phyloP scores from a whole-genome alignment of 2,329 filamentous ascomycete genomes.

The Clarireedia paspali region DNA sequence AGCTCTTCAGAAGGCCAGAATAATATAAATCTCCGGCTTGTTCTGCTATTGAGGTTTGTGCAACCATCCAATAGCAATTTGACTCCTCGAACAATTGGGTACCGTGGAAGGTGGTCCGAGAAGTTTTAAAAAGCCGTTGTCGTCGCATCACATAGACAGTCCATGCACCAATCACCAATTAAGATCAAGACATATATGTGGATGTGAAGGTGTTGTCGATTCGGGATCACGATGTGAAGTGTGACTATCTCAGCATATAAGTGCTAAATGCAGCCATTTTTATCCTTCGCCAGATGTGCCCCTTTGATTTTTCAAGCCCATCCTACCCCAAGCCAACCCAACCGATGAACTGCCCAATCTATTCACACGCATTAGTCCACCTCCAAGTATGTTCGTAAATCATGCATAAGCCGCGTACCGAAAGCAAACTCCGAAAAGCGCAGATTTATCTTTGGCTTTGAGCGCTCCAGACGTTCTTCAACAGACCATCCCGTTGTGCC shows the following conservation, averaged over 20 bases:
- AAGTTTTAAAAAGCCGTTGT: conserved; percentile 28
- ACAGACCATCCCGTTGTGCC: conserved; percentile 87
- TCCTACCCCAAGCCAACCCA: conserved; percentile 7
- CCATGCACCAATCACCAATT: background rate
- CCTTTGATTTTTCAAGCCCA: background rate
- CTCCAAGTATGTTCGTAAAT: background rate
- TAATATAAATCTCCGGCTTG: conserved; percentile 31
- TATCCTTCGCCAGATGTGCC: conserved; percentile 16
- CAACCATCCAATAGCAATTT: conserved; percentile 28
- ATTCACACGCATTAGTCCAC: conserved; percentile 1
- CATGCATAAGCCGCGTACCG: conserved; percentile 18
- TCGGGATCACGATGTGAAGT: conserved; percentile 24
- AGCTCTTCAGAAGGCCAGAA: conserved; percentile 54
- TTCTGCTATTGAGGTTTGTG: conserved; percentile 7
- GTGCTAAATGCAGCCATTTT: conserved; percentile 19
- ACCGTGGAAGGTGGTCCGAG: conserved; percentile 28
- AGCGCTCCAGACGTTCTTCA: conserved; percentile 93
- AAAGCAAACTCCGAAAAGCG: conserved; percentile 22
- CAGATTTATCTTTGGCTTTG: conserved; percentile 30
- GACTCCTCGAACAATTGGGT: conserved; percentile 27
- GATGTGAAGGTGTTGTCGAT: conserved; percentile 25
- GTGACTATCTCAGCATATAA: conserved; percentile 28
- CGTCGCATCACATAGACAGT: conserved; percentile 12
- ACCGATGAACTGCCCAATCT: conserved; percentile 8
- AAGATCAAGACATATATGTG: conserved; percentile 17